These are phyloP conservation scores for Isoetes engelmannii DNA, from an alignment of 83 land plant species.

Conservation along the genomic window DNA sequence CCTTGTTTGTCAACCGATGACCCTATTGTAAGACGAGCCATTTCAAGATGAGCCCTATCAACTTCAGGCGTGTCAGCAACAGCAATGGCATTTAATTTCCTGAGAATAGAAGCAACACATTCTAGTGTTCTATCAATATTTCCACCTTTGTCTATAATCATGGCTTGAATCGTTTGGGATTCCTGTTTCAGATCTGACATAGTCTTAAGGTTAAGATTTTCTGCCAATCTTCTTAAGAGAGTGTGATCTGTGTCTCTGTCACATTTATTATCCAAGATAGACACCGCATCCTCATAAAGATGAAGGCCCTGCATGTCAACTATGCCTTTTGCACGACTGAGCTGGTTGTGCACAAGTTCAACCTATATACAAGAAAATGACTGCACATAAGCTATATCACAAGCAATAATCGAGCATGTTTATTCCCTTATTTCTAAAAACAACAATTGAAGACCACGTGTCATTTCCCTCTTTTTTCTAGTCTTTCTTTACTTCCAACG, in stretches of 20 bases:
- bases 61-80: not conserved
- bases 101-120: not conserved
- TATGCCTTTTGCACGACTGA: slow-evolving; percentile 23
- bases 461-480: no score
- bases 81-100: slow-evolving; percentile 15
- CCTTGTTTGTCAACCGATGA: slow-evolving; percentile 3
- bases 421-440: no score
- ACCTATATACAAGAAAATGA: slow-evolving; percentile 1
- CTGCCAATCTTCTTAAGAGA: slow-evolving; percentile 12
- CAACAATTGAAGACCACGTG: no score
- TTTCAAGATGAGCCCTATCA: slow-evolving; percentile 11
- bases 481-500: no score
- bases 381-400: not conserved
- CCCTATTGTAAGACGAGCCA: not conserved
- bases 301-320: slow-evolving; percentile 12
- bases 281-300: slow-evolving; percentile 12
- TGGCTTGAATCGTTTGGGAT: not conserved
- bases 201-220: slow-evolving; percentile 13
- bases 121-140: not conserved
- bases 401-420: no score
- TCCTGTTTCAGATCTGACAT: slow-evolving; percentile 19
- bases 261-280: not conserved
- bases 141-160: slow-evolving; percentile 14
- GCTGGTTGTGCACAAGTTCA: slow-evolving; percentile 24
- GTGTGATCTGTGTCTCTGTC: slow-evolving; percentile 1